Conservation (phyloP, 805 yeast species). For the Candida hungchunana region DNA sequence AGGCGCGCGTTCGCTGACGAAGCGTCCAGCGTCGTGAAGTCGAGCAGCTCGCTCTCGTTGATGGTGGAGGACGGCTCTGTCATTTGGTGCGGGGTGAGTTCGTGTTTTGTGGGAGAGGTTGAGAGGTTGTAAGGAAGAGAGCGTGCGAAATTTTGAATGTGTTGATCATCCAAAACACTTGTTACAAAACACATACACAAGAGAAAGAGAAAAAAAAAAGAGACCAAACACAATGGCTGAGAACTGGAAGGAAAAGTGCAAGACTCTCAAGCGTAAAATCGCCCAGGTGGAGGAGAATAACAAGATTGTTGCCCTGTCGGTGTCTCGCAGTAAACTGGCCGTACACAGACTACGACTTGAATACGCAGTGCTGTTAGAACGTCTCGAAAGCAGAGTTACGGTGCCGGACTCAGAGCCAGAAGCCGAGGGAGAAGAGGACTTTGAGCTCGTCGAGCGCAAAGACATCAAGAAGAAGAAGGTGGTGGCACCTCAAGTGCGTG, state of each 20-base stretch:
- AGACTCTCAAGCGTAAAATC: slow-evolving; percentile 65
- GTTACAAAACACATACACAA: background rate
- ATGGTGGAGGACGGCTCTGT: no score
- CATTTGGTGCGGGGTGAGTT: no score
- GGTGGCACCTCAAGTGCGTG: slow-evolving; percentile 41
- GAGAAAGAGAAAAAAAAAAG: background rate
- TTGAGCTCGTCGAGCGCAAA: slow-evolving; percentile 23
- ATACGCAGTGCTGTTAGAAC: slow-evolving; percentile 73
- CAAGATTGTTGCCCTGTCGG: slow-evolving; percentile 69
- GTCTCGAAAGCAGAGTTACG: slow-evolving; percentile 58
- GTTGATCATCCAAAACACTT: no score
- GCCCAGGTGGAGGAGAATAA: slow-evolving; percentile 72
- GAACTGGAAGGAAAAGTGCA: slow-evolving; percentile 59
- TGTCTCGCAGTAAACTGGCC: slow-evolving; percentile 70
- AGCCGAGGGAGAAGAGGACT: slow-evolving; percentile 16
- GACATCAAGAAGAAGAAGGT: slow-evolving; percentile 17
- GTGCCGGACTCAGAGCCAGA: slow-evolving; percentile 18
- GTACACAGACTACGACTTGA: slow-evolving; percentile 79
- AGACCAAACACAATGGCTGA: slow-evolving; percentile 11
- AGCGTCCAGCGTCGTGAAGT: slow-evolving; percentile 19
- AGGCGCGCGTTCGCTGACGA: slow-evolving; percentile 12
- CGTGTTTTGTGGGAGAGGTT: no score
- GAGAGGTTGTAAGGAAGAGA: no score
- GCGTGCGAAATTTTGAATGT: background rate
- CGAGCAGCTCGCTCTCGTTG: slow-evolving; percentile 19